Base-by-base conservation (phyloP, 1,284 basidiomycete species). In the Austroboletus novae-zelandiae region DNA sequence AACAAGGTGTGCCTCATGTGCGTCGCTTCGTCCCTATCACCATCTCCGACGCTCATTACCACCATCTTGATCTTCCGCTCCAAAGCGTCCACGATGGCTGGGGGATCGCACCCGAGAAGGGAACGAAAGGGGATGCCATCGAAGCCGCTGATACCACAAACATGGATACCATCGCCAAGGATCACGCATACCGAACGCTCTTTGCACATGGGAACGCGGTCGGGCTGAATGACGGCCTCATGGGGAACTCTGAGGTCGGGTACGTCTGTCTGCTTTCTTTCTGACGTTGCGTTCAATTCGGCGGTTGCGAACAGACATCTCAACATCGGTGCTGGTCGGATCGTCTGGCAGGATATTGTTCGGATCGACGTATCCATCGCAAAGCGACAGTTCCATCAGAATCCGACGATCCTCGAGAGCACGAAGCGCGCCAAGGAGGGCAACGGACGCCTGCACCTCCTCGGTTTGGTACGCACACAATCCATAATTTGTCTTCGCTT, bases 241-340 rank as follows among this genome's bases (percentile, higher is more conserved):
- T 96, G 93, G 93, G 93, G 20, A 95, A 96, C 76, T 94, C 91
- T 7, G 93, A 95, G 73, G 93, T 95, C 56, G 93, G 93, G 90
- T 93, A 61, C 56, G 84, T 72, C 11, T 40, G 13, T n/a, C 29
- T 32, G 5, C 39, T 13, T 29, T 1, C 15, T 23, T 30, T 46
- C 5, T 37, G 34, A 53, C 18, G 7, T 29, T 29, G 4, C 30
- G 15, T 2, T 18, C 27, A 17, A 29, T 27, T 7, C 15, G 23
- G 2, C 15, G 48, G 25, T 47, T 43, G 4, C 20, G 15, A 39
- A 18, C 48, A 94, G 92, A 17, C 93, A 95, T 67, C 74, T 95
- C 54, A 96, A 96, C 72, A 91, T 94, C 59, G 93, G 93, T 43
- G 93, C 93, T 49, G 93, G 93, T 2, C 84, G 93, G 35, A 80